Base-by-base conservation (phyloP, 169 alveolate species). In the Hammondia hammondi region DNA sequence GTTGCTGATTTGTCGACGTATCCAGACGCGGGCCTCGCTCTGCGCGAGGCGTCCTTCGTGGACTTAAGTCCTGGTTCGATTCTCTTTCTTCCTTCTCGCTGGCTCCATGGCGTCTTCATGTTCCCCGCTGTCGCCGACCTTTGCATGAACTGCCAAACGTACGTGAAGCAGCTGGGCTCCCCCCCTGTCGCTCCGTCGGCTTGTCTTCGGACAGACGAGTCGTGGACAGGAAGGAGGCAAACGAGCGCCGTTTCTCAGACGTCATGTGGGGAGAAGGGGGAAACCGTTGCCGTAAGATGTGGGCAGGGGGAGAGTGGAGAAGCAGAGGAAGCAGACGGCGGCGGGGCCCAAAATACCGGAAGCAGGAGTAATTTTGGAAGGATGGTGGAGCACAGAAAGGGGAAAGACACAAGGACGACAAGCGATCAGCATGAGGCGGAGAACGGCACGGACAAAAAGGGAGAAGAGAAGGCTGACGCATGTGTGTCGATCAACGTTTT, bases 101-200 rank as follows among this genome's bases (percentile, higher is more conserved):
- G 97, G 97, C 3, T 97, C 0, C 97, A 95, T 56, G 93, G 92
- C 35, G 96, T 95, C 81, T 81, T 39, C 39, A 81, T 81, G 94
- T 19, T 82, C 37, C 90, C 90, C 9, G 72, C 70, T n/a, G n/a
- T 17, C 9, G 39, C 57, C 24, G 90, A 39, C 19, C 70, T 82
- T 19, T 82, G 90, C 43, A 21, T 6, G 37, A 7, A 29, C 57
- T 43, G 70, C 37, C 43, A 46, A 17, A n/a, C 43, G 10, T 35
- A 37, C 27, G 14, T 37, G 14, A n/a, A 45, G 90, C n/a, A 19
- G 24, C 57, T 46, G 71, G 90, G 71, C 32, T 19, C 45, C 17
- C 70, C 35, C 39, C 39, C 24, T 52, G 32, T 4, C 71, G 32
- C 32, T 72, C 43, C 90, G 57, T 9, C 46, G 48, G 48, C 84